These are phyloP conservation scores for Sclerospora graminicola DNA, from an alignment of 352 stramenopile genomes.

Conservation along the genomic window DNA sequence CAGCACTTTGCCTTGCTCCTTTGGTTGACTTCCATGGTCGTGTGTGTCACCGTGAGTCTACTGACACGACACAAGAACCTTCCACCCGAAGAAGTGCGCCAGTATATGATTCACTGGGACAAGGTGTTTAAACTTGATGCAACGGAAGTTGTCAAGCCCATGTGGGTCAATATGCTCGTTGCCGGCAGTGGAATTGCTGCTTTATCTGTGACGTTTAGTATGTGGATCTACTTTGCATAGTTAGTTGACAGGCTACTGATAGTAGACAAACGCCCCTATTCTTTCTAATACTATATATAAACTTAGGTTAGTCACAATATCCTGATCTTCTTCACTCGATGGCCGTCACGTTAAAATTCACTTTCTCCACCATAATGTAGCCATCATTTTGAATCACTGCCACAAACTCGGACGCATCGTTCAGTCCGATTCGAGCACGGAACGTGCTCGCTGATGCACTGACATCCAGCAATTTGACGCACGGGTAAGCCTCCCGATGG, in stretches of 20 bases:
- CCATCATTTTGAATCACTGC: constrained; percentile 17
- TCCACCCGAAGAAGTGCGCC: constrained; percentile 22
- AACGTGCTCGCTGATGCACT: constrained; percentile 9
- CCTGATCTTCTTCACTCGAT: too few species aligned
- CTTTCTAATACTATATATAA: too few species aligned
- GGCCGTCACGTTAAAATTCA: too few species aligned
- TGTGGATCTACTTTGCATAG: constrained; percentile 45
- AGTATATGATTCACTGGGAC: constrained; percentile 45
- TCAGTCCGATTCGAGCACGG: constrained; percentile 10
- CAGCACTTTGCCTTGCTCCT: constrained; percentile 54
- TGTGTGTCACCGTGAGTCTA: constrained; percentile 46
- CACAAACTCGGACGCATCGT: constrained; percentile 2
- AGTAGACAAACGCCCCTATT: too few species aligned
- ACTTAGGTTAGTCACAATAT: too few species aligned
- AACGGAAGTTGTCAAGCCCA: constrained; percentile 36
- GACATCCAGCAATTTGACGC: constrained; percentile 14
- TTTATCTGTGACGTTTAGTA: constrained; percentile 35
- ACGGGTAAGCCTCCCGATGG: constrained; percentile 12
- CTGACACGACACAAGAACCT: constrained; percentile 31
- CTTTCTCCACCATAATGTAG: constrained; percentile 15
- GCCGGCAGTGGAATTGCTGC: constrained; percentile 28
- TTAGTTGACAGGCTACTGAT: too few species aligned
- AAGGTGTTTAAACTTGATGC: constrained; percentile 43
- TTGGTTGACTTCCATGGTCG: constrained; percentile 31
- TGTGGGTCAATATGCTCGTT: constrained; percentile 36